Evolutionary conservation across 2,329 filamentous ascomycete genomes (phyloP), one percentile per base, ranked within the genome.

Genomic region (Zymoseptoria brevis): DNA sequence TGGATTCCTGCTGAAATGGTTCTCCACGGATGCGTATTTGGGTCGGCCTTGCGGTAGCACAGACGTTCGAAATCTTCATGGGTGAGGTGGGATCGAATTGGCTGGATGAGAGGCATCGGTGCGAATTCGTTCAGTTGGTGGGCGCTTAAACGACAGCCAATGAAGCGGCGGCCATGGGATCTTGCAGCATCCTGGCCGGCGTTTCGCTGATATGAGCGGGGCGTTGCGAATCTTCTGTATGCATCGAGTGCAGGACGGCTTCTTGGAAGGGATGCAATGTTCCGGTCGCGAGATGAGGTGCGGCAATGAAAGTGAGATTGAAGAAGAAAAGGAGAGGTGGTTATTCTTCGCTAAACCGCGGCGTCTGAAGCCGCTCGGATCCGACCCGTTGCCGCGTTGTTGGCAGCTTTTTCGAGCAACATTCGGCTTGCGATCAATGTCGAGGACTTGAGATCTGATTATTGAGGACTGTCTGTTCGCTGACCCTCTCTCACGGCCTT

Each of bases 131-230:
- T 57, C 60, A 60, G 22, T 24, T 7, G 9, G 8, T 49, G 60
- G 60, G 64, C 64, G 64, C 60, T 59, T 66, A 63, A 19, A 19
- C 50, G 26, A 26, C 48, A 55, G 60, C 58, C 61, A 63, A 64
- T 55, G 54, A 55, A 26, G 54, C 54, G 19, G 21, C 5, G 21
- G 13, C 6, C n/a, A 35, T 19, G 45, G 30, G 19, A 19, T 19
- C 16, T 53, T 53, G 16, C 19, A 53, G 35, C 35, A 7, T 45
- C 35, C 16, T 45, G 35, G 26, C 8, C 35, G 16, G 35, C 11
- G 35, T 16, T 41, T 41, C 35, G 35, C 35, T 41, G 35, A 16
- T 41, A 41, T 41, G 35, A 45, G 35, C 16, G 35, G 35, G 35
- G 13, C 35, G 35, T 16, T 13, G 35, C 35, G 1, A 45, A 45